These are phyloP conservation scores for Moesziomyces aphidis DNA, from an alignment of 1,284 basidiomycete genomes.

Conservation along the genomic window DNA sequence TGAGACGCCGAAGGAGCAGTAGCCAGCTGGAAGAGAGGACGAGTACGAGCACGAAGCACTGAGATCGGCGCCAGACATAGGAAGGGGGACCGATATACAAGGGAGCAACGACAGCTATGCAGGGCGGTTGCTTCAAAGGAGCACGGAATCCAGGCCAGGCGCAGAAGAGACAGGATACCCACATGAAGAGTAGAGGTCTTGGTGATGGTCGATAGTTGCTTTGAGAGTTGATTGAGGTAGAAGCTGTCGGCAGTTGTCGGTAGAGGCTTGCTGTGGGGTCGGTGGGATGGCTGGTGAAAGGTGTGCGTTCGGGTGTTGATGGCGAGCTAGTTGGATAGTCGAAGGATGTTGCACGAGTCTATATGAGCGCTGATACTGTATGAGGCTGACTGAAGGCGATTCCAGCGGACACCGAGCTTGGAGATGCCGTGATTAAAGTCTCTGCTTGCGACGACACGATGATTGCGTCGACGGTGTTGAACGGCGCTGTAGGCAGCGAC, in stretches of 20 bases:
- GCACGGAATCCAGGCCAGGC: conserved; percentile 1
- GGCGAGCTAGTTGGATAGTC: not conserved
- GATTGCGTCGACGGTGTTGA: not conserved
- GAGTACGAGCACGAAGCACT: not conserved
- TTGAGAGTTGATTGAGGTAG: not conserved
- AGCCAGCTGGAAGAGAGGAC: not conserved
- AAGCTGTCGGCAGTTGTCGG: not conserved
- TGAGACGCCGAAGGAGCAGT: not conserved
- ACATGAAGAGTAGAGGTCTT: not conserved
- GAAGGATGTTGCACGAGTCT: too few species aligned
- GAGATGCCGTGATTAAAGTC: too few species aligned
- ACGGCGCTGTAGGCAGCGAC: not conserved
- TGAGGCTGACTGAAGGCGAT: not conserved
- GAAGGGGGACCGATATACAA: not conserved
- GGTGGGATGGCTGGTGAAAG: not conserved
- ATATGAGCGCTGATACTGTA: too few species aligned
- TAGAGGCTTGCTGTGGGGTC: not conserved
- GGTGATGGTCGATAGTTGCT: not conserved
- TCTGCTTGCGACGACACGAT: too few species aligned
- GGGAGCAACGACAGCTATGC: not conserved
- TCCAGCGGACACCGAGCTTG: not conserved
- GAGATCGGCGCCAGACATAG: too few species aligned
- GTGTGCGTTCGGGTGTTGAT: not conserved
- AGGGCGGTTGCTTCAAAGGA: not conserved
- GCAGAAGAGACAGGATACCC: not conserved